Base-by-base conservation (phyloP, 1,284 basidiomycete genomes). In the Cutaneotrichosporon sp. region DNA sequence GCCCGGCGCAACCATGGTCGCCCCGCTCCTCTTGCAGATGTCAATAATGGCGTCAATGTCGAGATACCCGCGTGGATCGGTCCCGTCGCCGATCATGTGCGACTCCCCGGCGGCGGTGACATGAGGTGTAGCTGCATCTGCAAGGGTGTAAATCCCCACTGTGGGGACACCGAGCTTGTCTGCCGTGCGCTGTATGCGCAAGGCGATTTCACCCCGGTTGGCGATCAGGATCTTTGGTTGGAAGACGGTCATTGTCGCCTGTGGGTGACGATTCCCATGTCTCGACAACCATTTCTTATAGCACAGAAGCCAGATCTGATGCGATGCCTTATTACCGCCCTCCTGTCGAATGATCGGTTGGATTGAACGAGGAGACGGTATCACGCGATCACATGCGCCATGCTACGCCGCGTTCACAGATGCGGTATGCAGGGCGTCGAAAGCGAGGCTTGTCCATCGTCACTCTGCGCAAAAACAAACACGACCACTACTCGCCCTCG, bases 201-300 rank as follows among this genome's bases (percentile, higher is more conserved):
- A 91, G 3, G 92, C 91, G 56, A 96, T 96, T 75, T 96, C 92
- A 36, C 92, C 92, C 84, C 88, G 79, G 67, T 91, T 92, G 1
- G 88, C 88, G 54, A 92, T 84, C 37, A 92, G 79, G 53, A 90
- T 86, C 78, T 90, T 90, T n/a, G n/a, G n/a, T 77, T 52, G 51
- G 33, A 47, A 26, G 33, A 36, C 30, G 5, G 30, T 20, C 45
- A 52, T 47, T 26, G 20, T 34, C n/a, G n/a, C n/a, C n/a, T n/a
- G n/a, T n/a, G n/a, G n/a, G n/a, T n/a, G n/a, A n/a, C n/a, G n/a
- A n/a, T n/a, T 30, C 26, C 26, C 10, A 30, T 30, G 7, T 30
- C 26, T 30, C 10, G 26, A 30, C 26, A 30, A 7, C 7, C 26
- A n/a, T 30, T 10, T 30, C 26, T 30, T 30, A 30, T 7, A 30